Base-by-base conservation (phyloP, 441 rosid species). In the Jatropha multifida region DNA sequence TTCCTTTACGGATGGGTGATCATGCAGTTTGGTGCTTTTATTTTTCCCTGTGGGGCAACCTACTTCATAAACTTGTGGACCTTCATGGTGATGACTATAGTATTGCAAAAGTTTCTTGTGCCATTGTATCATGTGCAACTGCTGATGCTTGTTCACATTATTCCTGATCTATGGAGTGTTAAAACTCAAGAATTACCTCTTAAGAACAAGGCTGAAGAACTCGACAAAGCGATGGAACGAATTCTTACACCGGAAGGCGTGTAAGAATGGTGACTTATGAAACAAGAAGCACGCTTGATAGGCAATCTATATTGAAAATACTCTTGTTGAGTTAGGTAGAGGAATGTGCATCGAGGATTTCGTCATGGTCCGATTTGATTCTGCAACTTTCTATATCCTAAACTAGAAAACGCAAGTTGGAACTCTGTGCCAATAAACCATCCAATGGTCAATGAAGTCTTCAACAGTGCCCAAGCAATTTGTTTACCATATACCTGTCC, bases 331-430 rank as follows among this genome's bases (percentile, higher is more conserved):
- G 84, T 81, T 94, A 54, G 96, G 99, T 46, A 87, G 97, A 94
- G 80, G 99, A 93, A 81, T 94, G 99, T 76, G 98, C 90, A 1
- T 73, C 93, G 81, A 93, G 99, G 99, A 94, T 93, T 97, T 98
- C 99, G 18, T 87, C 98, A 4, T 87, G 85, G 65, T 83, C 84
- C 27, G 94, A 92, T 72, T 65, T 75, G 38, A 81, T 75, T 74
- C 82, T 94, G 77, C 96, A 88, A 75, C 92, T 91, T 76, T 93
- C 98, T 69, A 88, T 76, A 85, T 96, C 74, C 74, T 93, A 49
- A 81, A 85, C 81, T 83, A 90, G 69, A 89, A 84, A 61, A 76
- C 80, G 54, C 93, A 88, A 69, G 88, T 88, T 40, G 98, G 91
- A 72, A 84, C 86, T 69, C 86, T 38, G 88, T 94, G 71, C 85